Base-by-base conservation (phyloP, 192 early-diverging fungal species). In the Umbelopsis sp. region DNA sequence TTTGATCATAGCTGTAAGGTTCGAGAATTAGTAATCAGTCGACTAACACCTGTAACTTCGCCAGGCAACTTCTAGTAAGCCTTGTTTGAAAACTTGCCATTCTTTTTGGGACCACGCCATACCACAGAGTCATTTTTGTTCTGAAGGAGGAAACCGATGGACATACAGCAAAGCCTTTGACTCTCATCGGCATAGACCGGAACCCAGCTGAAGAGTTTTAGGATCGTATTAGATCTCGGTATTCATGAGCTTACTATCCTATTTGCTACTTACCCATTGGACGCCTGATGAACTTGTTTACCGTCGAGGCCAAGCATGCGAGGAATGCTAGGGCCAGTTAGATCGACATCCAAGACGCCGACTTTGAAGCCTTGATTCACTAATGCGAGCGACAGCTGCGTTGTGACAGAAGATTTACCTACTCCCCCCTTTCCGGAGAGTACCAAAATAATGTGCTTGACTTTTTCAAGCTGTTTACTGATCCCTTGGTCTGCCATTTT, bases 71-170 rank as follows among this genome's bases (percentile, higher is more conserved):
- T 30, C 27, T 30, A 3, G 3, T 30, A 3, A 30, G 3, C 27
- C 3, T 30, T 30, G 27, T 30, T 30, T 30, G 27, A 30, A 30
- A 30, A 30, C 27, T 35, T 82, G 91, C 92, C 93, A 80, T 92
- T 98, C 87, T 99, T 99, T 75, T 99, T 99, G 35, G 98, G 95
- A 3, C 98, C 98, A 46, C 96, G 87, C 98, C 98, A 99, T 22
- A 99, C 94, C 15, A 99, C 94, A 23, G 98, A 94, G 70, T 97
- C 91, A 72, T 97, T 89, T 67, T 91, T 91, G 74, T 86, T 90
- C 44, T 86, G 87, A 61, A 99, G 83, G 76, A 99, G 85, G 66
- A 98, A 99, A 47, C 93, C 96, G 51, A 99, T 95, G 5, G 96
- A 98, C 97, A 99, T 99, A 58, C 95, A 96, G 18, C 85, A 86